Evolutionary conservation across 2,329 filamentous ascomycete species (phyloP).

Genomic region (Colletotrichum siamense): DNA sequence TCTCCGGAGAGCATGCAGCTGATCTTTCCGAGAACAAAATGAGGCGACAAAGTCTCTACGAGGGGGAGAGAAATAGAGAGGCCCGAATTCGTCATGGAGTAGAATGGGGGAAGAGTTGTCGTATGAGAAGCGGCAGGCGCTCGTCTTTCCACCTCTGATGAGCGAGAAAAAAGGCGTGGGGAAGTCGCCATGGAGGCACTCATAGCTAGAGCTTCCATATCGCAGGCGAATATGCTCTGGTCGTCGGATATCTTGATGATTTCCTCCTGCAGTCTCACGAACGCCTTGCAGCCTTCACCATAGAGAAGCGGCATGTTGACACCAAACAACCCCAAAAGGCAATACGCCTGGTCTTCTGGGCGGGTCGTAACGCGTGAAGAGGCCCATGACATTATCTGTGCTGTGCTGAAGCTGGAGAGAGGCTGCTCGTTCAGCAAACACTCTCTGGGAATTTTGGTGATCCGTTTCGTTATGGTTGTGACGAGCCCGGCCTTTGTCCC

Average conservation of each 20-base stretch:
- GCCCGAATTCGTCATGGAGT: neutral
- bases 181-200: neutral
- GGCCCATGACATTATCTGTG: slow-evolving; percentile 41
- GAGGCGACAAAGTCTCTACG: neutral
- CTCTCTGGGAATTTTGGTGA: neutral
- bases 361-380: slow-evolving; percentile 32
- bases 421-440: neutral
- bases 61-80: neutral
- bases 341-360: slow-evolving; percentile 38
- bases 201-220: neutral
- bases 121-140: neutral
- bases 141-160: neutral
- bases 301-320: slow-evolving; percentile 41
- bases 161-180: neutral
- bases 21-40: neutral
- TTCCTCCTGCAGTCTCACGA: slow-evolving; percentile 38
- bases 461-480: neutral
- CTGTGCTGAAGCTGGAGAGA: slow-evolving; percentile 20
- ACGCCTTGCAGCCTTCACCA: slow-evolving; percentile 38
- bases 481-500: neutral
- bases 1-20: neutral
- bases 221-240: slow-evolving; percentile 37
- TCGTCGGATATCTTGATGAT: slow-evolving; percentile 37
- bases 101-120: neutral
- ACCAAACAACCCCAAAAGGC: slow-evolving; percentile 37